A percentile compares a stretch with the other conserved stretches of the same genome.
Evolutionary conservation across 2,329 filamentous ascomycete species (phyloP).

Genomic region (Pyrenophora tritici-repentis): DNA sequence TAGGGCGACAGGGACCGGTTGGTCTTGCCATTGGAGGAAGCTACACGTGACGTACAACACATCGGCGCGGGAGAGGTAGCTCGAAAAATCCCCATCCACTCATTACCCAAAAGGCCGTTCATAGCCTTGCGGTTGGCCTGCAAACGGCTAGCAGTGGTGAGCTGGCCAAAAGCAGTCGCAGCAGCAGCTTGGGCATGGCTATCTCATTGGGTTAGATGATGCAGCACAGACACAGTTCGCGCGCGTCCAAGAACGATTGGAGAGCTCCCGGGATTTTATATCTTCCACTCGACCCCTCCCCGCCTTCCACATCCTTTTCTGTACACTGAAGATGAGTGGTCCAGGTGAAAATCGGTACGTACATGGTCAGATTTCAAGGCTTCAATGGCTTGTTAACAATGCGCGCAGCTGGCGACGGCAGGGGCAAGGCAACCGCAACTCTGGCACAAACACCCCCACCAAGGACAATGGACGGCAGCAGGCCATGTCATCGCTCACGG

Average conservation of each 20-base stretch:
- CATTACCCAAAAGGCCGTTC: slow-evolving; percentile 13
- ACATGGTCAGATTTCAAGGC: neutral
- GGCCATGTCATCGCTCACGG: slow-evolving; percentile 35
- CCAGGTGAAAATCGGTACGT: slow-evolving; percentile 46
- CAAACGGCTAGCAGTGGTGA: slow-evolving; percentile 24
- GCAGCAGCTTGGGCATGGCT: slow-evolving; percentile 12
- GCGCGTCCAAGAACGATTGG: slow-evolving; percentile 25
- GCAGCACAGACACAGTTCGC: slow-evolving; percentile 30
- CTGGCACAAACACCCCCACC: slow-evolving; percentile 42
- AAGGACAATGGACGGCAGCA: slow-evolving; percentile 43
- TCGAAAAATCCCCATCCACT: slow-evolving; percentile 21
- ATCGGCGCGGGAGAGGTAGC: slow-evolving; percentile 16
- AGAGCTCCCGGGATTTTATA: slow-evolving; percentile 37
- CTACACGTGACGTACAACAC: slow-evolving; percentile 22
- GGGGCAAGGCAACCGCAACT: slow-evolving; percentile 40
- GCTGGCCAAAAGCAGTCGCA: slow-evolving; percentile 21
- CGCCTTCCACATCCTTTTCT: slow-evolving; percentile 29
- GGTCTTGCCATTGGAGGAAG: slow-evolving; percentile 11
- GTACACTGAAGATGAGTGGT: slow-evolving; percentile 43
- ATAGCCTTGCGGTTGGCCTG: slow-evolving; percentile 12
- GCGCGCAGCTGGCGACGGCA: slow-evolving; percentile 42
- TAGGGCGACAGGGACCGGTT: slow-evolving; percentile 2
- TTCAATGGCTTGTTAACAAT: slow-evolving; percentile 19
- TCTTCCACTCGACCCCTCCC: slow-evolving; percentile 35
- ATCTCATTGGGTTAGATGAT: slow-evolving; percentile 24